phyloP scores from a whole-genome alignment of 257 asterid species.

The Cruciata laevipes region DNA sequence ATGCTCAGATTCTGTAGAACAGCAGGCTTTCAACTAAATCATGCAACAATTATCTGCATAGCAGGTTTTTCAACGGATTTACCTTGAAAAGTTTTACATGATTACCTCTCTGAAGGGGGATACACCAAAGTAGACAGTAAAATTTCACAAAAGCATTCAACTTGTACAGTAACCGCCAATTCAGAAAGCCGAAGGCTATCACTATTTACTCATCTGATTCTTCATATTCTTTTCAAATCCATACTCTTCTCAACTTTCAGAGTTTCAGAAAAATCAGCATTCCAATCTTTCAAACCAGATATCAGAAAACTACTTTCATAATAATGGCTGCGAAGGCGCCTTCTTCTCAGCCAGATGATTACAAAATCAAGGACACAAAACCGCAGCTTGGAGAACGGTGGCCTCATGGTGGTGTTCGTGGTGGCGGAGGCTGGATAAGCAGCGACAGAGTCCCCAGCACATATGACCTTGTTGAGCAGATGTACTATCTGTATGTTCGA shows the following conservation, averaged over 20 bases:
- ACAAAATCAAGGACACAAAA: constrained; percentile 55
- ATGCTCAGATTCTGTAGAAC: not conserved
- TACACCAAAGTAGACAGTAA: constrained; percentile 2
- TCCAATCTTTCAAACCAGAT: not conserved
- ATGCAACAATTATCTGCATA: not conserved
- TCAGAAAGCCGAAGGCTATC: constrained; percentile 2
- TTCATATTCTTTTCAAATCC: not conserved
- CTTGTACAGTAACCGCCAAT: constrained; percentile 5
- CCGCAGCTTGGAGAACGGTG: constrained; percentile 72
- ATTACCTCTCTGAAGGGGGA: no score
- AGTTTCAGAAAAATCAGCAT: not conserved
- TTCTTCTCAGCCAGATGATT: constrained; percentile 39
- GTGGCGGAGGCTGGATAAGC: constrained; percentile 54
- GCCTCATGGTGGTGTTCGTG: constrained; percentile 66
- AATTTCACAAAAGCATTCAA: constrained; percentile 9
- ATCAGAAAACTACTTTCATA: not conserved
- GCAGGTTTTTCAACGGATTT: not conserved
- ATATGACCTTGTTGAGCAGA: constrained; percentile 85
- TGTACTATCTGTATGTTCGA: constrained; percentile 67
- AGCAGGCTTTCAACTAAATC: constrained; percentile 9
- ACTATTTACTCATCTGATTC: not conserved
- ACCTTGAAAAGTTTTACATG: constrained; percentile 12
- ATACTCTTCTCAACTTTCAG: not conserved
- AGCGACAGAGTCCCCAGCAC: constrained; percentile 55
- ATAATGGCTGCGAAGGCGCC: constrained; percentile 30